Conservation (phyloP, 306 rosid genomes). For the Rosa chinensis region DNA sequence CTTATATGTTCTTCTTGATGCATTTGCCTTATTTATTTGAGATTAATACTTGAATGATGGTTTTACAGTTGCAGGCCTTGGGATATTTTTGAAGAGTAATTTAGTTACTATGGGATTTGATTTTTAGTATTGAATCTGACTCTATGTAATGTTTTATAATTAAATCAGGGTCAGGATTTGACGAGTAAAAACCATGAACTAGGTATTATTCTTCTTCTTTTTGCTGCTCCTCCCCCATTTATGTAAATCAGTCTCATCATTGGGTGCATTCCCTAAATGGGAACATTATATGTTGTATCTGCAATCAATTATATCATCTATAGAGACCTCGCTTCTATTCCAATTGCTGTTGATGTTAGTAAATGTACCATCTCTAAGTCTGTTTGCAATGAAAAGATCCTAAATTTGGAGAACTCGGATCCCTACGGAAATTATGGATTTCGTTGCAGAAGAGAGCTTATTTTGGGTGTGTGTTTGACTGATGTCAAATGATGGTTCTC, state of each 20-base stretch:
- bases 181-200: conserved; percentile 28
- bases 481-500: not conserved
- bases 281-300: not conserved
- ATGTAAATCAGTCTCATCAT: not conserved
- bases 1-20: not conserved
- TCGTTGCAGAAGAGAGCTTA: not conserved
- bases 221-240: not conserved
- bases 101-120: not conserved
- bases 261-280: not conserved
- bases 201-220: conserved; percentile 46
- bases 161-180: conserved; percentile 57
- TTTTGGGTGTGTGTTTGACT: not conserved
- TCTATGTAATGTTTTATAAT: conserved; percentile 25
- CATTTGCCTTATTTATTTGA: conserved; percentile 9
- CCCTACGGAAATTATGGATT: not conserved
- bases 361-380: not conserved
- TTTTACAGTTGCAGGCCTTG: conserved; percentile 16
- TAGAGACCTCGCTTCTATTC: not conserved
- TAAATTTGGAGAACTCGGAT: not conserved
- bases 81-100: conserved; percentile 7
- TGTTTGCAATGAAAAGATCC: not conserved
- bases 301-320: not conserved
- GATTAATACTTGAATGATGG: conserved; percentile 7
- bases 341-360: not conserved
- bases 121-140: conserved; percentile 29